A percentile compares a stretch with the other conserved stretches of the same genome.
Conservation (phyloP, 495 filamentous ascomycete species). For the Cairneyella variabilis region DNA sequence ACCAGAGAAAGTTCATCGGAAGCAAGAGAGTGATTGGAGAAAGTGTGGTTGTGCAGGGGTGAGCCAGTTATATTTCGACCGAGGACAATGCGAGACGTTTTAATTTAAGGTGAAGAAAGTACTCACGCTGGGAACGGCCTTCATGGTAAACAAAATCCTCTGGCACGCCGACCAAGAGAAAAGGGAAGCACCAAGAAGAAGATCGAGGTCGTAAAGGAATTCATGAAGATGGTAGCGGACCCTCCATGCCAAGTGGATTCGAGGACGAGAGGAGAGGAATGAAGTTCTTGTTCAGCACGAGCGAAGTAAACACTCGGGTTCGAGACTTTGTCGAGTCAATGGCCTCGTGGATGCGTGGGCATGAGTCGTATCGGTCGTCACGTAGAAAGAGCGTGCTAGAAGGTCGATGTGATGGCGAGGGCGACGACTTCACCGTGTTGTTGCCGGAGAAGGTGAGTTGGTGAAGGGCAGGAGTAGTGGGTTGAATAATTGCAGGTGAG, state of each 20-base stretch:
- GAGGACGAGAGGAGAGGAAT: not conserved
- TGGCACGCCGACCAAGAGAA: slow-evolving; percentile 21
- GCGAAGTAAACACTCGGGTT: not conserved
- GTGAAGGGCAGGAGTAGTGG: not conserved
- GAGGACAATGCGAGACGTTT: slow-evolving; percentile 6
- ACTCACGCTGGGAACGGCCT: slow-evolving; percentile 64
- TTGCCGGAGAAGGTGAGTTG: not conserved
- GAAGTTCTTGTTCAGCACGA: not conserved
- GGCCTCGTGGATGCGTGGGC: not conserved
- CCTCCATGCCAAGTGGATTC: slow-evolving; percentile 10
- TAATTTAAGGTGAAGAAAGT: slow-evolving; percentile 12
- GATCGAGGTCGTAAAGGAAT: slow-evolving; percentile 18
- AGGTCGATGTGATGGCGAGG: too few species aligned
- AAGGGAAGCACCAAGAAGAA: slow-evolving; percentile 27
- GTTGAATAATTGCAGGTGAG: not conserved
- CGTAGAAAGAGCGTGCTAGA: too few species aligned
- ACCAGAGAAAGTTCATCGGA: not conserved
- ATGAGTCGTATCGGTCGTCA: too few species aligned
- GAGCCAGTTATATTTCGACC: not conserved
- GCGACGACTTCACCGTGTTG: too few species aligned
- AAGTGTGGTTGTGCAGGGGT: not conserved
- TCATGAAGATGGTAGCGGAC: slow-evolving; percentile 22
- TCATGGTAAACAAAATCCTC: slow-evolving; percentile 46
- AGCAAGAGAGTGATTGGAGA: not conserved
- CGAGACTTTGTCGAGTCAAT: not conserved